Evolutionary conservation across 768 basidiomycete genomes (phyloP), one percentile per base, ranked within the genome.

Genomic region (Neoboletus magnificus): DNA sequence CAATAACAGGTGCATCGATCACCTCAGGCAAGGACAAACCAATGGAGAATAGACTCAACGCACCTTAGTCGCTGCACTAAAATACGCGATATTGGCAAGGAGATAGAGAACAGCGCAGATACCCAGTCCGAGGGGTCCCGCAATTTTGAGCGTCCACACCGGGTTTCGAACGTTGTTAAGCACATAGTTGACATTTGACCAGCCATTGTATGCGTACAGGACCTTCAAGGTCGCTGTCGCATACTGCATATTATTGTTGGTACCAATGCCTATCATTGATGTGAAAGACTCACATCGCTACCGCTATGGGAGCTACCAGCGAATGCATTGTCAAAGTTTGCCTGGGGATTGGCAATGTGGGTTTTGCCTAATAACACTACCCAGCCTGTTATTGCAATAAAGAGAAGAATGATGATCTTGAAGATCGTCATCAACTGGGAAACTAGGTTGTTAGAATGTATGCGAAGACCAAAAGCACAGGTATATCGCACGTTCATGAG

Each of bases 171-270:
- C 82, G 11, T 84, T 82, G 67, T 83, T 84, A 54, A 85, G 67
- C 7, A 57, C 83, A 49, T 82, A 82, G 63, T 83, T 83, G 45
- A 80, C 78, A 46, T 79, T 81, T 4, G 79, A 80, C 82, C 83
- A 84, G 8, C 82, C 82, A 4, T 66, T 33, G 50, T 77, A 80
- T 1, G 77, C 65, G 55, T 76, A 73, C 16, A 85, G 70, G 23
- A 85, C 81, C 59, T 84, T 83, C 77, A 83, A 83, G 2, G 76
- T 82, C 4, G 82, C 83, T 1, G 82, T 82, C 0, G 82, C 83
- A 52, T 83, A 85, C 82, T 83, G 50, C 11, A 7, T 42, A 4
- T n/a, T 4, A 18, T 39, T 30, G n/a, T 54, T 33, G 12, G 29
- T 8, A 35, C 16, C 27, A 15, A n/a, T 0, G 9, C 0, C 35